Percentiles rank a stretch among this genome's conserved stretches.
Evolutionary conservation across 805 yeast genomes (phyloP).

Genomic region (Citeromyces matritensis): DNA sequence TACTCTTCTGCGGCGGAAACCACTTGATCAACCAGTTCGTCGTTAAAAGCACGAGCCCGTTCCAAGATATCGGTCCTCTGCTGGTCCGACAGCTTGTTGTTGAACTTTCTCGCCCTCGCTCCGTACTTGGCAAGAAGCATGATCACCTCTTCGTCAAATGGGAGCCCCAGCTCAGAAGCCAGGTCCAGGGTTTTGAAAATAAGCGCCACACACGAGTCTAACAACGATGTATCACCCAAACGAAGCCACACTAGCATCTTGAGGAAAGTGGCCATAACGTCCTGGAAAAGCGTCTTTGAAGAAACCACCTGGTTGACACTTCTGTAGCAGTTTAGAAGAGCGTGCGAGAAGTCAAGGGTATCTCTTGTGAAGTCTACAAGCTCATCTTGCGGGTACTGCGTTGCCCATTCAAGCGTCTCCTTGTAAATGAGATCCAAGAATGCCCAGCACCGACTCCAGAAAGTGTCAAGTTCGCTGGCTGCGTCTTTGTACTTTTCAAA

Average conservation of each 20-base stretch:
- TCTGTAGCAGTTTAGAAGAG: slow-evolving; percentile 50
- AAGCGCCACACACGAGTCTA: slow-evolving; percentile 58
- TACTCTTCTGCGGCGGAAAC: slow-evolving; percentile 23
- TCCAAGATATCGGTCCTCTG: slow-evolving; percentile 52
- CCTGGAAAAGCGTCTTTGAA: slow-evolving; percentile 21
- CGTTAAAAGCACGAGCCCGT: slow-evolving; percentile 42
- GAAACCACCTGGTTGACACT: slow-evolving; percentile 22
- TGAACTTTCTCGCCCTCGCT: slow-evolving; percentile 47
- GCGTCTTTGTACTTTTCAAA: background rate
- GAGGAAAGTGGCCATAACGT: slow-evolving; percentile 46
- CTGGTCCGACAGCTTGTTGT: slow-evolving; percentile 52
- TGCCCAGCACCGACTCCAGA: slow-evolving; percentile 66
- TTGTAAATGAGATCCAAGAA: slow-evolving; percentile 55
- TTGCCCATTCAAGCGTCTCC: slow-evolving; percentile 67
- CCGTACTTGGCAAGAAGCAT: slow-evolving; percentile 49
- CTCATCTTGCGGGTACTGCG: slow-evolving; percentile 32
- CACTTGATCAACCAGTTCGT: slow-evolving; percentile 35
- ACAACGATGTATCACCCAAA: slow-evolving; percentile 62
- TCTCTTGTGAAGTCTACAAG: slow-evolving; percentile 78
- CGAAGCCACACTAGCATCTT: slow-evolving; percentile 70
- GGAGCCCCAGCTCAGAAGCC: slow-evolving; percentile 36
- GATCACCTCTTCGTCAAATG: slow-evolving; percentile 35
- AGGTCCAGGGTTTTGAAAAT: slow-evolving; percentile 53
- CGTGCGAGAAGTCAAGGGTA: slow-evolving; percentile 63
- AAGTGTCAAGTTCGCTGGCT: slow-evolving; percentile 15